These are phyloP conservation scores for Melanogaster broomeanus DNA, from an alignment of 768 basidiomycete species.

Conservation along the genomic window DNA sequence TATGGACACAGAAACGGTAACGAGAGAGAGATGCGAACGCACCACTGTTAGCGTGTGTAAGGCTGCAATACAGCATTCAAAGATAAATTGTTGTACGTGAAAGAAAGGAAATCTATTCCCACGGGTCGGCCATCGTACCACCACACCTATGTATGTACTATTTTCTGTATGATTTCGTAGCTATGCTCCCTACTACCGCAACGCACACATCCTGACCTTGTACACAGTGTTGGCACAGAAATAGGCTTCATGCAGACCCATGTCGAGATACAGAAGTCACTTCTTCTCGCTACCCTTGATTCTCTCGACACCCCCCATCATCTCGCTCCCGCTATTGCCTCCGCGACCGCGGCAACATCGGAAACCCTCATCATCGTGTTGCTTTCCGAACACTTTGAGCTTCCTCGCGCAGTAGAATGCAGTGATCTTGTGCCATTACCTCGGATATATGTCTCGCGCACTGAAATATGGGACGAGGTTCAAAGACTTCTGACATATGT, in stretches of 20 bases:
- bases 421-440: neutral
- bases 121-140: neutral
- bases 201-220: neutral
- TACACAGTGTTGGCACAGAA: neutral
- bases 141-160: conserved; percentile 5
- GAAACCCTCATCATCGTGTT: conserved; percentile 62
- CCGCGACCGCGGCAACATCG: conserved; percentile 45
- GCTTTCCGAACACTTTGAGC: conserved; percentile 61
- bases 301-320: conserved; percentile 53
- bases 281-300: conserved; percentile 59
- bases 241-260: neutral
- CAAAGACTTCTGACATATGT: conserved; percentile 80
- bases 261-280: conserved; percentile 16
- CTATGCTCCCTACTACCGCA: neutral
- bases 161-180: neutral
- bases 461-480: conserved; percentile 60
- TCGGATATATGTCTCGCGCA: conserved; percentile 35
- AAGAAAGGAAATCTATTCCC: conserved; percentile 2
- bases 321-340: conserved; percentile 53
- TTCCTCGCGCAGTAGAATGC: conserved; percentile 6
- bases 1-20: too few relatives aligned
- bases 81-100: too few relatives aligned
- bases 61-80: too few relatives aligned
- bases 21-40: too few relatives aligned
- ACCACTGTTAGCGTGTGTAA: too few relatives aligned